Base-by-base conservation (phyloP, 768 basidiomycete genomes). In the Ramaria sp. region DNA sequence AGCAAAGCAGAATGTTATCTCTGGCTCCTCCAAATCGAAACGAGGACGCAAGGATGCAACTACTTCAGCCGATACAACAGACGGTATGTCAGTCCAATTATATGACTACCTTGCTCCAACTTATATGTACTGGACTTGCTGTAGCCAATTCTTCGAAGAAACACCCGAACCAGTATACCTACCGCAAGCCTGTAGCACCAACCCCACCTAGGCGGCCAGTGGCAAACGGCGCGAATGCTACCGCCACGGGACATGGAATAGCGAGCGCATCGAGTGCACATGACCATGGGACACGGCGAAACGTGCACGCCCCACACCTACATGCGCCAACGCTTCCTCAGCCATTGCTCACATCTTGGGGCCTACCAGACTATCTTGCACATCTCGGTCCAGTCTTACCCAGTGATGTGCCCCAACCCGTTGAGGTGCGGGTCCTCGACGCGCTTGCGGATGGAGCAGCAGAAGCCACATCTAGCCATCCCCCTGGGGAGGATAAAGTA, bases 321-420 rank as follows among this genome's bases (percentile, higher is more conserved):
- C 56, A 79, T 84, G 56, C 87, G 86, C 66, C 83, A 80, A 62
- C 83, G 83, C 82, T 84, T 12, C 86, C 88, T 62, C 85, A 88
- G 64, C 79, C 84, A 30, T 71, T 88, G 8, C 79, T 81, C 69
- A 88, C 86, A 34, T 83, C 86, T 49, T 98, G 94, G 93, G 80
- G 82, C 55, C 73, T 98, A 48, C 94, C 94, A 6, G 94, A 97
- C 71, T 94, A 96, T 69, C 78, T 97, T 43, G 79, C 85, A 0
- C 88, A 94, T 64, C 81, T 95, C 58, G 79, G 85, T 60, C 78
- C 81, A 61, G 85, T 93, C 69, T 73, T 98, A 5, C 92, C 93
- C 9, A 78, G 81, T 3, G 78, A 83, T 24, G 72, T 73, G 1
- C 89, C 92, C 3, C 78, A 79, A 55, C 86, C 88, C 0, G 73